These are phyloP conservation scores for Aspergillus sp. DNA, from an alignment of 2,329 filamentous ascomycete species.

Conservation along the genomic window DNA sequence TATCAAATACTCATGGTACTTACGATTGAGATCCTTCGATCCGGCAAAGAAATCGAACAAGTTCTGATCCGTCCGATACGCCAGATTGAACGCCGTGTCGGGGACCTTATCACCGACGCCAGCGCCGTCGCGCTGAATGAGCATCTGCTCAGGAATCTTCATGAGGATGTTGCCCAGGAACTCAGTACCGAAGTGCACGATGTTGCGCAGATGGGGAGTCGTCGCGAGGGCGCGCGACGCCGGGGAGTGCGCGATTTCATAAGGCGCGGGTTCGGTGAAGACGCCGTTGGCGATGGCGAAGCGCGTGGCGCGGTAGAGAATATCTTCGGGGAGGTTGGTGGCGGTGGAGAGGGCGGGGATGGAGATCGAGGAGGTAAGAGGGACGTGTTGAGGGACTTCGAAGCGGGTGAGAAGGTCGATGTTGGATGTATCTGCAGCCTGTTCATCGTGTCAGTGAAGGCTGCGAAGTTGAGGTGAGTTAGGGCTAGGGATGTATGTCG, in stretches of 20 bases:
- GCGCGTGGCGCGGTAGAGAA: slow-evolving; percentile 44
- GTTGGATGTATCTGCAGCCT: background rate
- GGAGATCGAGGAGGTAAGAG: slow-evolving; percentile 19
- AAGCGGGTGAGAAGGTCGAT: slow-evolving; percentile 18
- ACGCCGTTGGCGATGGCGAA: slow-evolving; percentile 59
- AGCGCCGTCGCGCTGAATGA: background rate
- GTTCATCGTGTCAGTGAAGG: background rate
- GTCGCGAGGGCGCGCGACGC: slow-evolving; percentile 49
- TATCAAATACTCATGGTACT: background rate
- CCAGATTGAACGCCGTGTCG: background rate
- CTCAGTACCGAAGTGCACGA: background rate
- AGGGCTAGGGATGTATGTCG: background rate
- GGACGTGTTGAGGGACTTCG: slow-evolving; percentile 29
- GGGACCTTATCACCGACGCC: background rate
- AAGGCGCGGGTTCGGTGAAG: slow-evolving; percentile 54
- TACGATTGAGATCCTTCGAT: background rate
- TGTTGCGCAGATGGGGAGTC: slow-evolving; percentile 31
- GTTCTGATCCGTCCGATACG: background rate
- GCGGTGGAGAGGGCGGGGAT: slow-evolving; percentile 27
- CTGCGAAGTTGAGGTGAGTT: background rate
- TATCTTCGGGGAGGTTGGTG: slow-evolving; percentile 23
- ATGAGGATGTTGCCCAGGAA: slow-evolving; percentile 49
- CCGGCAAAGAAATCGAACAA: background rate
- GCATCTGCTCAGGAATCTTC: slow-evolving; percentile 28
- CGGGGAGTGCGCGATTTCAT: slow-evolving; percentile 56